Evolutionary conservation across 176 grass and related monocot species (phyloP).

Genomic region (Microstegium vimineum): DNA sequence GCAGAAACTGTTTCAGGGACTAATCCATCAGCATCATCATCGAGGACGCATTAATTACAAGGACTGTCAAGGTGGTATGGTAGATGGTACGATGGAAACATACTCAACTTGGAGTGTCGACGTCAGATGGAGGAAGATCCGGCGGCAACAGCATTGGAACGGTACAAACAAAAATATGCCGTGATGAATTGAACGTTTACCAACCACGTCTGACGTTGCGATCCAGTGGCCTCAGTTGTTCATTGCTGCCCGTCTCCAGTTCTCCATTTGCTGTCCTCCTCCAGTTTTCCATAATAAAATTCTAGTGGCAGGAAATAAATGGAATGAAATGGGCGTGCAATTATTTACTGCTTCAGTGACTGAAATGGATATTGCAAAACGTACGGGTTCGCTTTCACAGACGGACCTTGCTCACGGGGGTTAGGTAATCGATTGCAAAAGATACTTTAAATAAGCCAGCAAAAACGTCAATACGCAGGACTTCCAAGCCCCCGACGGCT

Average conservation of each 20-base stretch:
- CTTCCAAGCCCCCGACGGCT: not conserved
- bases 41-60: not conserved
- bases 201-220: constrained; percentile 26
- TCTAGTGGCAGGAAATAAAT: not conserved
- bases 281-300: too few species aligned
- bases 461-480: not conserved
- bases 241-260: not conserved
- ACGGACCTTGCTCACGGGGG: not conserved
- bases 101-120: not conserved
- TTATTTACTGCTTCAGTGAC: too few species aligned
- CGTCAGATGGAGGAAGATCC: not conserved
- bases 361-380: not conserved
- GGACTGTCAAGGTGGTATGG: not conserved
- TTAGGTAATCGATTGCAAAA: constrained; percentile 6
- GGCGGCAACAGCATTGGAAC: not conserved
- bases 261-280: too few species aligned
- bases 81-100: not conserved
- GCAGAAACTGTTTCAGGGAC: not conserved
- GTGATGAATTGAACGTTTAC: constrained; percentile 23
- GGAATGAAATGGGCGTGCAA: not conserved
- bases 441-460: not conserved
- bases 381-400: not conserved
- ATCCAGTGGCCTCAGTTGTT: constrained; percentile 13
- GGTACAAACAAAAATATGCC: not conserved
- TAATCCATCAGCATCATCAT: not conserved